A percentile compares a stretch with the other conserved stretches of the same genome.
Evolutionary conservation across 2,329 filamentous ascomycete species (phyloP).

Genomic region (Aspergillus aculeatinus): DNA sequence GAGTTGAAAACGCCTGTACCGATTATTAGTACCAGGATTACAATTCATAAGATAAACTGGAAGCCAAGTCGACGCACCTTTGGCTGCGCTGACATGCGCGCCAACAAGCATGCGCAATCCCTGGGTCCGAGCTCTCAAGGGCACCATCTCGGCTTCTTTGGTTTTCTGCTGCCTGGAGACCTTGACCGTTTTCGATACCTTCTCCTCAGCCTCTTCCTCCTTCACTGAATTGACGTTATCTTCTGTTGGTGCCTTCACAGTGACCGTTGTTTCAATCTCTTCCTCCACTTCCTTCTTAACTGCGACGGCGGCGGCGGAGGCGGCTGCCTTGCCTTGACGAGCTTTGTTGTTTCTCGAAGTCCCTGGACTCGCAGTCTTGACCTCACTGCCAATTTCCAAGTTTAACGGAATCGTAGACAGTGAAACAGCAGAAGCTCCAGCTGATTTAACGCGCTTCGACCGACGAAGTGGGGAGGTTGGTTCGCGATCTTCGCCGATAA

Average conservation of each 20-base stretch:
- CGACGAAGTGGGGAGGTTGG: conserved; percentile 27
- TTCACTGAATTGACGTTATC: conserved; percentile 18
- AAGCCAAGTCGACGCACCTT: conserved; percentile 56
- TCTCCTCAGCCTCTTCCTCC: conserved; percentile 19
- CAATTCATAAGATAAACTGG: neutral
- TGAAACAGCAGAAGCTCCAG: conserved; percentile 1
- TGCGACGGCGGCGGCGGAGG: neutral
- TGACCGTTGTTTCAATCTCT: conserved; percentile 8
- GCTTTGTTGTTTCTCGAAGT: conserved; percentile 12
- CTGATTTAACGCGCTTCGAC: conserved; percentile 32
- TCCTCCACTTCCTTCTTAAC: conserved; percentile 22
- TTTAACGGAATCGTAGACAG: neutral
- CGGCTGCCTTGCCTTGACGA: neutral
- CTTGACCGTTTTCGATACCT: conserved; percentile 50
- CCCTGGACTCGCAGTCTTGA: conserved; percentile 3
- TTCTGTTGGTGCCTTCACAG: neutral
- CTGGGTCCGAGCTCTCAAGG: conserved; percentile 67
- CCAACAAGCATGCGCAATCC: conserved; percentile 81
- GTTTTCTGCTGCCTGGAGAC: conserved; percentile 51
- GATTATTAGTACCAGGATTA: conserved; percentile 14
- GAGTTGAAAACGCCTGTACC: conserved; percentile 79
- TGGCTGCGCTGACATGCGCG: conserved; percentile 86
- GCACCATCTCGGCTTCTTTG: conserved; percentile 54
- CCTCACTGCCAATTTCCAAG: neutral
- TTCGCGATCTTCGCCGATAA: conserved; percentile 23